Evolutionary conservation across 169 alveolate genomes (phyloP).

Genomic region (Sarcocystis neurona): DNA sequence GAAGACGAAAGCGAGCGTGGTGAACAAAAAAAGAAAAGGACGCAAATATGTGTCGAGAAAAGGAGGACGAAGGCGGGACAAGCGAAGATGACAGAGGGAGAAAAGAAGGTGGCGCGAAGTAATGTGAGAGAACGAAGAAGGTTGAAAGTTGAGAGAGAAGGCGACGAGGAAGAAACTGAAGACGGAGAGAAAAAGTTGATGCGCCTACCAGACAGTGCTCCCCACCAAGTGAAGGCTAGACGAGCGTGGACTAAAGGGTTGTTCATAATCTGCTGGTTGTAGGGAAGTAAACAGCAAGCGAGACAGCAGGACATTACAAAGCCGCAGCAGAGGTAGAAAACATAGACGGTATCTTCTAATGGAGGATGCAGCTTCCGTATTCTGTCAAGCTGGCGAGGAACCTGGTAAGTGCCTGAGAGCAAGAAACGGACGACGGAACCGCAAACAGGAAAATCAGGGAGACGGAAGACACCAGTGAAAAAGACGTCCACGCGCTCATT

Average conservation of each 20-base stretch:
- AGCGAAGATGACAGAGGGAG: too few species aligned
- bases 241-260: background rate
- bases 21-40: too few species aligned
- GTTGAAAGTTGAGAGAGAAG: too few species aligned
- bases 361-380: conserved; percentile 30
- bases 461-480: background rate
- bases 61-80: too few species aligned
- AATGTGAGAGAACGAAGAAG: too few species aligned
- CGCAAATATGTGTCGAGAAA: too few species aligned
- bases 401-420: conserved; percentile 1
- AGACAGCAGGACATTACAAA: conserved; percentile 7
- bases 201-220: conserved; percentile 29
- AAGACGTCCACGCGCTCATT: background rate
- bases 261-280: conserved; percentile 26
- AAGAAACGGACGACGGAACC: too few species aligned
- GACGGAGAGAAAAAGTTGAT: background rate
- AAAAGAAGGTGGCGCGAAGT: too few species aligned
- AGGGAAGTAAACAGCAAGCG: conserved; percentile 5
- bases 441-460: background rate
- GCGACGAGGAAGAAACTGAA: background rate
- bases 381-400: background rate
- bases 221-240: conserved; percentile 13
- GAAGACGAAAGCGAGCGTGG: too few species aligned
- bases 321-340: conserved; percentile 21
- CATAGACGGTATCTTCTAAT: background rate